Evolutionary conservation across 2,329 filamentous ascomycete species (phyloP), one percentile per base, ranked within the genome.

Genomic region (Hypoxylon sp.): DNA sequence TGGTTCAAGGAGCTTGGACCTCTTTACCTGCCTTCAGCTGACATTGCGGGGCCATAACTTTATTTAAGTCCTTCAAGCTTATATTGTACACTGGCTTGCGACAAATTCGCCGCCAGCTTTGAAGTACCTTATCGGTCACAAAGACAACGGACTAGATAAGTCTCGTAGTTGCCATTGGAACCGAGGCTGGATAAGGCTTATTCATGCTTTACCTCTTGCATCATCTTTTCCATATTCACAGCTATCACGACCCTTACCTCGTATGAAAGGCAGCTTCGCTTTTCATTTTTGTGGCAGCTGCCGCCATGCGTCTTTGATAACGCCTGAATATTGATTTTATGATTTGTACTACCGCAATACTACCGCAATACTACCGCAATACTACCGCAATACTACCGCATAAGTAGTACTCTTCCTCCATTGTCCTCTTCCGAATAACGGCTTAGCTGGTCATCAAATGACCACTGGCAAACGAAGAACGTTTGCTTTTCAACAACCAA

Each of bases 21-120:
- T 44, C 39, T 44, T 44, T 63, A 17, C 35, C 19, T 42, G 53
- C 26, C 11, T 63, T 48, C 46, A 62, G 66, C 58, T 69, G 52
- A 61, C 55, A 53, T 33, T 55, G 64, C 59, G 66, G 57, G 66
- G 66, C 47, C 17, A 33, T 55, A 62, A 59, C 57, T 42, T 11
- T n/a, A 11, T 31, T 42, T 22, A 53, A 48, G 61, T 59, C 17
- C 13, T 44, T 47, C 19, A 3, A 47, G 19, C 14, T 46, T 14
- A 19, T 17, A 11, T 17, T 54, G 22, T 62, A 65, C 57, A 51
- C 9, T 17, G 5, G 35, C 52, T 48, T 22, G 13, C 31, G 11
- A 46, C 26, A 46, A 35, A 44, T 13, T 63, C 48, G 22, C n/a
- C 31, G 24, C 54, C 22, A 53, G 50, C n/a, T 11, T 13, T 11